Percentiles rank a stretch among this genome's conserved stretches.
Evolutionary conservation across 2,329 filamentous ascomycete genomes (phyloP).

Genomic region (Nothophoma quercina): DNA sequence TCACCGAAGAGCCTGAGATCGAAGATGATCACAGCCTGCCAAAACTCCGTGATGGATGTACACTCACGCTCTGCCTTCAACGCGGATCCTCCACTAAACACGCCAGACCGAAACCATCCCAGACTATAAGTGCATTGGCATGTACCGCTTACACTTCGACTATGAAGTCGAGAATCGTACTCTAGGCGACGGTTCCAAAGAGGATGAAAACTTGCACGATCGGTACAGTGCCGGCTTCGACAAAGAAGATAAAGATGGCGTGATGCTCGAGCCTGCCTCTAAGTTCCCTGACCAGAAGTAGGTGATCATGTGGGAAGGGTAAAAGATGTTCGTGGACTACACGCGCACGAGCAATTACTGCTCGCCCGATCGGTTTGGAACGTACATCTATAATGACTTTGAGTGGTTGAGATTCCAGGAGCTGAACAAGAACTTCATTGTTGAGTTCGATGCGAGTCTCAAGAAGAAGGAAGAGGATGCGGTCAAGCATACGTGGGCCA

Average conservation of each 20-base stretch:
- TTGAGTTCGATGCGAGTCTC: conserved; percentile 18
- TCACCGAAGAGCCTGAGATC: neutral
- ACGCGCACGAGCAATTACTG: conserved; percentile 17
- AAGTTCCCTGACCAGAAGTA: conserved; percentile 20
- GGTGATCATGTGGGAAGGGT: conserved; percentile 22
- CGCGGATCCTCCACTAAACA: too few species aligned
- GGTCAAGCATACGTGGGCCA: conserved; percentile 18
- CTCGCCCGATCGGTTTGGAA: conserved; percentile 24
- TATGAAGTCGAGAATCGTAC: conserved; percentile 6
- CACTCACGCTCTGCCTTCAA: too few species aligned
- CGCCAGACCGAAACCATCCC: conserved; percentile 1
- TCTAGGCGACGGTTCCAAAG: neutral
- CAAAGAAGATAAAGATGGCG: conserved; percentile 2
- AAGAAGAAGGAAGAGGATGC: conserved; percentile 15
- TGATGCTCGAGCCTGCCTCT: conserved; percentile 12
- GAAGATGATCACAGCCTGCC: neutral
- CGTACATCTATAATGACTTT: conserved; percentile 29
- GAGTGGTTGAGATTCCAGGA: conserved; percentile 24
- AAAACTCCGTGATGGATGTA: conserved; percentile 1
- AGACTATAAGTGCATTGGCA: conserved; percentile 12
- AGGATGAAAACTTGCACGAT: conserved; percentile 9
- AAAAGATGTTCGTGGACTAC: conserved; percentile 16
- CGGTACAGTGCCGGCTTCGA: conserved; percentile 13
- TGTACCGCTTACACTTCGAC: conserved; percentile 13
- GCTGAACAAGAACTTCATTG: conserved; percentile 23